Evolutionary conservation across 768 basidiomycete genomes (phyloP), one percentile per base, ranked within the genome.

Genomic region (Pleurotus tuber-regium): DNA sequence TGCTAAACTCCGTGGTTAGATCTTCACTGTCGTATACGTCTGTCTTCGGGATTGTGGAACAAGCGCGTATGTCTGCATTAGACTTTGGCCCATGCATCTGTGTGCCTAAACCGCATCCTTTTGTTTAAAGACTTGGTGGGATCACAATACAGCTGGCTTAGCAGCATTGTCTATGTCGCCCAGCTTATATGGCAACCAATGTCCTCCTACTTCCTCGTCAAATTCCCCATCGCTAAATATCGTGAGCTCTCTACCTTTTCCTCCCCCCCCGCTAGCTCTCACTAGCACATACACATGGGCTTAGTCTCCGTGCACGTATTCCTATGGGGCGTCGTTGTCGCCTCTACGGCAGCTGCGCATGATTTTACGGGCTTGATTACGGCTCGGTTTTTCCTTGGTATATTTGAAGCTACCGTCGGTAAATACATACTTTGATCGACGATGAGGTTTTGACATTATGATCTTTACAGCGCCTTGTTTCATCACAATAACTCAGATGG

Each of bases 1-100:
- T 53, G 3, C 40, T 4, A 26, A 52, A 8, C 35, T 14, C 25
- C 30, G n/a, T 8, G 31, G 18, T 11, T 16, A 72, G 70, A 53
- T 75, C 74, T 1, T 74, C 75, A 2, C 58, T 79, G 21, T 76
- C 74, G 9, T 79, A 77, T 54, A 70, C 77, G 1, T 73, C 76
- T 4, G 73, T 77, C 6, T 79, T 76, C 55, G 68, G 67, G 10
- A 66, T 77, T 30, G 66, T 67, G 9, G 47, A 62, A 11, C 66
- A 70, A 38, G 66, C 73, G 5, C 59, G 69, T 70, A 50, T 28
- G 63, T 51, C 23, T 23, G 46, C 16, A 9, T n/a, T 38, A 16
- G 4, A 28, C 26, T 36, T n/a, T n/a, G n/a, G n/a, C n/a, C n/a
- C n/a, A n/a, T n/a, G n/a, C n/a, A n/a, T n/a, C n/a, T n/a, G n/a